phyloP scores from a whole-genome alignment of 1,284 basidiomycete genomes.

The Nidula niveotomentosa region DNA sequence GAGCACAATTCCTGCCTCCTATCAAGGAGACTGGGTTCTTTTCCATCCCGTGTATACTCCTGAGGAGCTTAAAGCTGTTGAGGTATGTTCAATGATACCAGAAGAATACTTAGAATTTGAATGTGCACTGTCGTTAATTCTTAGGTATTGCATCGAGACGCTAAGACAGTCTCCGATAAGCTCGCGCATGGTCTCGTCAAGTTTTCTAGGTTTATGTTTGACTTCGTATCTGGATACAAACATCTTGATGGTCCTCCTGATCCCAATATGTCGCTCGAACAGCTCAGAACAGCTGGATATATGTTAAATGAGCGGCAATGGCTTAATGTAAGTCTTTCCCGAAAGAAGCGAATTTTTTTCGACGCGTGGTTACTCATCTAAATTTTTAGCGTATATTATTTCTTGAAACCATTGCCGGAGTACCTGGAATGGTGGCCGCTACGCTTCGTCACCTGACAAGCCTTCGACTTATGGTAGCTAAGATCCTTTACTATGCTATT shows the following conservation, averaged over 20 bases:
- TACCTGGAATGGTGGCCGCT: conserved; percentile 93
- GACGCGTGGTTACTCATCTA: neutral
- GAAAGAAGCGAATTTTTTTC: neutral
- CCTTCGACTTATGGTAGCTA: conserved; percentile 75
- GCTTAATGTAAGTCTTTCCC: conserved; percentile 55
- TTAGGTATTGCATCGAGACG: conserved; percentile 71
- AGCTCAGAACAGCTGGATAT: conserved; percentile 74
- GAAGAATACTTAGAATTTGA: too few species aligned
- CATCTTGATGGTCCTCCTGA: conserved; percentile 65
- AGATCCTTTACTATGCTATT: neutral
- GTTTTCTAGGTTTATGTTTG: conserved; percentile 64
- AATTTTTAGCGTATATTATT: conserved; percentile 75
- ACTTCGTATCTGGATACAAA: conserved; percentile 80
- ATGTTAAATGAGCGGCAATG: conserved; percentile 75
- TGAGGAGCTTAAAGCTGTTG: conserved; percentile 78
- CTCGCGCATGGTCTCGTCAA: conserved; percentile 67
- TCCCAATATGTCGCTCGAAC: conserved; percentile 61
- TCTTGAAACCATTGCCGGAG: conserved; percentile 90
- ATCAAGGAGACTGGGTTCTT: conserved; percentile 78
- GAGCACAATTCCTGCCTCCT: conserved; percentile 44
- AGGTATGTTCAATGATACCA: conserved; percentile 37
- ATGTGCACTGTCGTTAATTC: neutral
- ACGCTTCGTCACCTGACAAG: conserved; percentile 83
- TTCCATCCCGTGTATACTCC: conserved; percentile 81
- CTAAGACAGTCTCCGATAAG: conserved; percentile 72